Conservation (phyloP, 2,329 filamentous ascomycete species). For the Trematosphaeria pertusa region DNA sequence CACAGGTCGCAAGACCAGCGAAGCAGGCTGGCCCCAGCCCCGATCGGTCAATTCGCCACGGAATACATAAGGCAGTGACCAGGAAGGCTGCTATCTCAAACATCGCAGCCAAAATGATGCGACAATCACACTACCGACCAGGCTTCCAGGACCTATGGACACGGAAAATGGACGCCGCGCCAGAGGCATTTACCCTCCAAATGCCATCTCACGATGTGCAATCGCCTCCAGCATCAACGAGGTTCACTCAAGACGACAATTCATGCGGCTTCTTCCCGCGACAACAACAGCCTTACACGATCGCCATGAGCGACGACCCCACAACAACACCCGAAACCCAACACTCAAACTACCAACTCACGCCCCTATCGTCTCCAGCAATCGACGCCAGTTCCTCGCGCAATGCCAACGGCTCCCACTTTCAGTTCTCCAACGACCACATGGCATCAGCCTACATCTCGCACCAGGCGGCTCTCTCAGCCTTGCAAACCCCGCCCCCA, state of each 20-base stretch:
- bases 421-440: conserved; percentile 32
- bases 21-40: conserved; percentile 37
- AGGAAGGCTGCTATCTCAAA: conserved; percentile 26
- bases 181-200: conserved; percentile 59
- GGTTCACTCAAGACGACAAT: conserved; percentile 32
- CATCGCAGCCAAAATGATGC: conserved; percentile 61
- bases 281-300: conserved; percentile 32
- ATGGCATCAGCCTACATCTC: conserved; percentile 20
- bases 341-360: conserved; percentile 43
- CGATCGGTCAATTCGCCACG: conserved; percentile 26
- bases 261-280: conserved; percentile 29
- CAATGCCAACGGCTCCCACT: conserved; percentile 25
- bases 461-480: conserved; percentile 40
- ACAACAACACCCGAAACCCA: conserved; percentile 22
- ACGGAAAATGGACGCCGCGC: conserved; percentile 54
- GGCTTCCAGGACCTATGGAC: conserved; percentile 60
- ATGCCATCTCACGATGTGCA: conserved; percentile 41
- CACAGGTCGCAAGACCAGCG: conserved; percentile 22
- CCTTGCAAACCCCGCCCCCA: conserved; percentile 46
- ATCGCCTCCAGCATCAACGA: conserved; percentile 37
- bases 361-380: conserved; percentile 40
- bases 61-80: conserved; percentile 25
- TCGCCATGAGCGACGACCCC: conserved; percentile 25
- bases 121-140: conserved; percentile 55
- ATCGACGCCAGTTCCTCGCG: conserved; percentile 25